phyloP scores from a whole-genome alignment of 2,329 filamentous ascomycete genomes.

The Beauveria pseudobassiana region DNA sequence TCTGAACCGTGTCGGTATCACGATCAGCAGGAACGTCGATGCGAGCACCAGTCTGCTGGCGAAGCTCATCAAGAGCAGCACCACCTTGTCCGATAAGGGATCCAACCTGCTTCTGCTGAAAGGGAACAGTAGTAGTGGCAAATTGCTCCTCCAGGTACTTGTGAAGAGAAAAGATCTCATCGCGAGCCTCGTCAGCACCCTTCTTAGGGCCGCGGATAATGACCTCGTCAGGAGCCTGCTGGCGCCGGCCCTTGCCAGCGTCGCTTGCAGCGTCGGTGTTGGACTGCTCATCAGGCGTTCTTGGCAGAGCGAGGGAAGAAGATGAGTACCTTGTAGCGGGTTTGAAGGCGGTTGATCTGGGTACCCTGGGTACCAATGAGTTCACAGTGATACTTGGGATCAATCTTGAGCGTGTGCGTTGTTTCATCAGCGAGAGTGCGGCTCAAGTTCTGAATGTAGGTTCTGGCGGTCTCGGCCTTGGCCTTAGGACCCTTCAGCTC shows the following conservation, averaged over 20 bases:
- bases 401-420: slow-evolving; percentile 79
- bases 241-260: slow-evolving; percentile 53
- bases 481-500: slow-evolving; percentile 93
- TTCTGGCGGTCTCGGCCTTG: slow-evolving; percentile 81
- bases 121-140: slow-evolving; percentile 67
- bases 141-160: slow-evolving; percentile 90
- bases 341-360: slow-evolving; percentile 87
- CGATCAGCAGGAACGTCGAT: slow-evolving; percentile 84
- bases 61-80: slow-evolving; percentile 82
- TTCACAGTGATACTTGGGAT: slow-evolving; percentile 88
- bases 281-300: slow-evolving; percentile 58
- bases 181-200: slow-evolving; percentile 84
- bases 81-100: slow-evolving; percentile 88
- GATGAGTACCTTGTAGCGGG: slow-evolving; percentile 86
- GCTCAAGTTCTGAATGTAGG: slow-evolving; percentile 70
- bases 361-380: slow-evolving; percentile 82
- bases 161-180: slow-evolving; percentile 81
- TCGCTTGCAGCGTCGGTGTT: slow-evolving; percentile 64
- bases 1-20: slow-evolving; percentile 71
- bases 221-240: slow-evolving; percentile 82
- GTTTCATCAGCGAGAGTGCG: slow-evolving; percentile 87
- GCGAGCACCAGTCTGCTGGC: slow-evolving; percentile 74
- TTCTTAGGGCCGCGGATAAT: slow-evolving; percentile 85
- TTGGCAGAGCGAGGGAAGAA: slow-evolving; percentile 77
- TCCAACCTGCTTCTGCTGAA: slow-evolving; percentile 89